These are phyloP conservation scores for Epithele typhae DNA, from an alignment of 768 basidiomycete genomes.

Conservation along the genomic window DNA sequence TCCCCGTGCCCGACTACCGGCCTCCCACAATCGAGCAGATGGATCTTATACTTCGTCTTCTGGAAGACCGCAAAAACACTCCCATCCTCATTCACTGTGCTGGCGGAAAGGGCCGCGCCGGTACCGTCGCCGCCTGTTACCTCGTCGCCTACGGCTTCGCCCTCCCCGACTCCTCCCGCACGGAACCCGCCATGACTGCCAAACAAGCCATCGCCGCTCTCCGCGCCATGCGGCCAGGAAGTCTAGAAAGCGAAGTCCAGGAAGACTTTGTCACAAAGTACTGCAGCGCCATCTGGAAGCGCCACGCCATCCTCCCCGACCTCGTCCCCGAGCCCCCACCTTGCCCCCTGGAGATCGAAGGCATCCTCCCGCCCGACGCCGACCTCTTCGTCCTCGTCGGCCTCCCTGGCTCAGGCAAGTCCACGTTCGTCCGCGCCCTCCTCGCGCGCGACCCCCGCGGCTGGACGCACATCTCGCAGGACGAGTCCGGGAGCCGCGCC, in stretches of 20 bases:
- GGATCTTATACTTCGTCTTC: constrained; percentile 47
- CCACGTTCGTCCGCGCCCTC: constrained; percentile 48
- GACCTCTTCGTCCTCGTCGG: constrained; percentile 56
- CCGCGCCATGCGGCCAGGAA: constrained; percentile 49
- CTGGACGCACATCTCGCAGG: constrained; percentile 51
- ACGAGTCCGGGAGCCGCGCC: constrained; percentile 47
- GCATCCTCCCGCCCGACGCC: constrained; percentile 28
- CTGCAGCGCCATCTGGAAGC: constrained; percentile 57
- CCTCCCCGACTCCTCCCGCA: constrained; percentile 34
- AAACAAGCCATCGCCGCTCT: constrained; percentile 43
- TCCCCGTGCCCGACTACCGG: constrained; percentile 49
- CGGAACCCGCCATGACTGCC: constrained; percentile 45
- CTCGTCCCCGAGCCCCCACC: constrained; percentile 47
- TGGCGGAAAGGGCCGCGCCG: constrained; percentile 59
- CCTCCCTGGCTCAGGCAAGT: constrained; percentile 59
- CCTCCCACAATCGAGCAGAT: constrained; percentile 59
- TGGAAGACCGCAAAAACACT: constrained; percentile 40
- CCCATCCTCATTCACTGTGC: constrained; percentile 58
- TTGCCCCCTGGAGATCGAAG: constrained; percentile 42
- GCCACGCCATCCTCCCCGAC: constrained; percentile 46
- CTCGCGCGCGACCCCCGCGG: constrained; percentile 37
- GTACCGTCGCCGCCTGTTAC: constrained; percentile 58
- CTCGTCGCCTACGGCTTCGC: constrained; percentile 53
- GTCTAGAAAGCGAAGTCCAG: constrained; percentile 53
- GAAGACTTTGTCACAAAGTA: constrained; percentile 55